Evolutionary conservation across 2,329 filamentous ascomycete genomes (phyloP), one percentile per base, ranked within the genome.

Genomic region (Venturiaceae sp.): DNA sequence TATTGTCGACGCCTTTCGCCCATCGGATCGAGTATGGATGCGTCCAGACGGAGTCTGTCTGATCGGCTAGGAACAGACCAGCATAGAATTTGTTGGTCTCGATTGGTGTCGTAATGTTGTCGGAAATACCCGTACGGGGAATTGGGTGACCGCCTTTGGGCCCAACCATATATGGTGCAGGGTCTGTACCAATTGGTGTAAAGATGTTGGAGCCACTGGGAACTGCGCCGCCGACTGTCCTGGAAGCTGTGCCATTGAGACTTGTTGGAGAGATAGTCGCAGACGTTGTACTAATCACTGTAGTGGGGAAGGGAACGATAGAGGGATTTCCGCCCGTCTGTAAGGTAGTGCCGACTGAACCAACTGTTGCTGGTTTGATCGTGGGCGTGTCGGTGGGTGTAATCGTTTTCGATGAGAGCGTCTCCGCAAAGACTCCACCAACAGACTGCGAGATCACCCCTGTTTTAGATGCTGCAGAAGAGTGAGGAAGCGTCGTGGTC

Each of bases 51-150:
- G 86, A 80, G 7, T 80, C 80, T 5, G 77, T 81, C 69, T 95
- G 90, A 46, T 78, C 79, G 3, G 84, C 87, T 0, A 96, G 77
- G 69, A 90, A 90, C 62, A 94, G 83, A 66, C 92, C 94, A 64
- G 85, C 72, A 58, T 78, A 80, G 64, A 80, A 80, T 58, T 89
- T 92, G 76, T 92, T 92, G 28, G 88, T 92, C 54, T 82, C 76
- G 47, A 89, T 34, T 3, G 55, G 55, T 28, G 5, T 23, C 9
- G 37, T 33, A 9, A 32, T 7, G 16, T 23, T 58, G 13, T 26
- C 39, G 52, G 37, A n/a, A 30, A 58, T 52, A 21, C 26, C 28
- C 13, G n/a, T 36, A 7, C 28, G 34, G n/a, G 71, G 64, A 0
- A 75, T 71, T 13, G 76, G 75, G 60, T 78, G 75, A 39, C 72